phyloP scores from a whole-genome alignment of 2,329 filamentous ascomycete genomes.

The Pseudogymnoascus sp. region DNA sequence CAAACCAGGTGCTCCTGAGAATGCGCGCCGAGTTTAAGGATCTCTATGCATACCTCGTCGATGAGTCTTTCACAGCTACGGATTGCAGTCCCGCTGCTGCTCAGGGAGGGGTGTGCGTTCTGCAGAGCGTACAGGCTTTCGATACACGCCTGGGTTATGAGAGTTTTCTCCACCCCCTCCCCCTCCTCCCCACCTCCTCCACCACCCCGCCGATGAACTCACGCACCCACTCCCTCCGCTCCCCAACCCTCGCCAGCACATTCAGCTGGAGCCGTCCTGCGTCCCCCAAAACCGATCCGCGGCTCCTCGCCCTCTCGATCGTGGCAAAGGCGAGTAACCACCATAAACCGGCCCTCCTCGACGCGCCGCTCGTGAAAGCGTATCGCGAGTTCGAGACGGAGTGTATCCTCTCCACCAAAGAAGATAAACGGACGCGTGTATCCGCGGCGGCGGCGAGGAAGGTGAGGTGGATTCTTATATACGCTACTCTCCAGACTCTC shows the following conservation, averaged over 20 bases:
- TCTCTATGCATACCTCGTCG: conserved; percentile 63
- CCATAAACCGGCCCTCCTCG: conserved; percentile 26
- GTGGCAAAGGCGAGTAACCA: conserved; percentile 41
- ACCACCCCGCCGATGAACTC: not conserved
- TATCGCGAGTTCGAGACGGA: conserved; percentile 64
- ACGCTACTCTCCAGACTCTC: conserved; percentile 64
- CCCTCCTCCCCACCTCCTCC: conserved; percentile 46
- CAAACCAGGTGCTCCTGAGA: conserved; percentile 46
- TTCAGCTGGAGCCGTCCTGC: conserved; percentile 25
- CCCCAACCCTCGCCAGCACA: conserved; percentile 19
- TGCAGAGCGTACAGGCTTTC: conserved; percentile 60
- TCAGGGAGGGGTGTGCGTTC: conserved; percentile 59
- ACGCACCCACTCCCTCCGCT: not conserved
- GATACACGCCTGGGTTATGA: conserved; percentile 51
- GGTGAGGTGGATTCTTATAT: conserved; percentile 69
- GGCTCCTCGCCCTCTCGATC: conserved; percentile 44
- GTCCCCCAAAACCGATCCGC: conserved; percentile 39
- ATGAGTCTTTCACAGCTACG: conserved; percentile 44
- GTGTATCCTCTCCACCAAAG: conserved; percentile 38
- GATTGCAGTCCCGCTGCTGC: conserved; percentile 40
- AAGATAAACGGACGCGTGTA: conserved; percentile 46
- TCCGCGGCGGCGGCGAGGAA: conserved; percentile 61
- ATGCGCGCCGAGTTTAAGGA: conserved; percentile 64
- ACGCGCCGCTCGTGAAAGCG: conserved; percentile 49
- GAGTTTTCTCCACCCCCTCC: conserved; percentile 56